Percentiles rank a stretch among this genome's conserved stretches.
phyloP scores from a whole-genome alignment of 768 basidiomycete genomes.

The Auricularia auricula-judae region DNA sequence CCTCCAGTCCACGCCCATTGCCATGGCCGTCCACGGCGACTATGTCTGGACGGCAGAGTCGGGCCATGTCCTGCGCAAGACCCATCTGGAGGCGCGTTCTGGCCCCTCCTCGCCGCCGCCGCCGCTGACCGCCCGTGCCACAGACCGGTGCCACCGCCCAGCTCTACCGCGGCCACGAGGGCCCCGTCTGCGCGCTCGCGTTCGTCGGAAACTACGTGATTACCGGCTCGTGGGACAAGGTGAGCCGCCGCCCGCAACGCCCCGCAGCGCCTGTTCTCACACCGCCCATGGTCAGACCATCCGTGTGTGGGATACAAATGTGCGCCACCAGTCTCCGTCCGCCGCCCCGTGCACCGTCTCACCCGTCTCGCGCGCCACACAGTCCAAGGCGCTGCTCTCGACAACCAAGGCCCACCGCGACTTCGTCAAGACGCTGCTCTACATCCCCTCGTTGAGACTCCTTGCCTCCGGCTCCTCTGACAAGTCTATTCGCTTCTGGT shows the following conservation, averaged over 20 bases:
- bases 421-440: slow-evolving; percentile 78
- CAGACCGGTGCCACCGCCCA: slow-evolving; percentile 75
- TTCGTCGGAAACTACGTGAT: slow-evolving; percentile 61
- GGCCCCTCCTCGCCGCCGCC: slow-evolving; percentile 2
- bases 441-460: slow-evolving; percentile 52
- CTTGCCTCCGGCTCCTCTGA: slow-evolving; percentile 86
- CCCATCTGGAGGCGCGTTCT: slow-evolving; percentile 61
- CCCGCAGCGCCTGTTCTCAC: slow-evolving; percentile 6
- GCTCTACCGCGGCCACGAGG: slow-evolving; percentile 73
- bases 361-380: background rate
- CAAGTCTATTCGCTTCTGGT: slow-evolving; percentile 83
- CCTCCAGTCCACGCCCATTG: slow-evolving; percentile 64
- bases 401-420: slow-evolving; percentile 74
- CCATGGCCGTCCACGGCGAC: slow-evolving; percentile 50
- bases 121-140: background rate
- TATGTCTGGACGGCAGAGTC: slow-evolving; percentile 86
- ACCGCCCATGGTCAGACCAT: slow-evolving; percentile 46
- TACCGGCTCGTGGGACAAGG: slow-evolving; percentile 93
- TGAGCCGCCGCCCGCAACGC: slow-evolving; percentile 12
- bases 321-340: slow-evolving; percentile 22
- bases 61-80: slow-evolving; percentile 56
- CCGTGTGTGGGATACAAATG: slow-evolving; percentile 74
- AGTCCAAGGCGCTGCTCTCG: slow-evolving; percentile 65
- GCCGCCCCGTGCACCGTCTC: background rate
- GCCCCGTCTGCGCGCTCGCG: slow-evolving; percentile 77